These are phyloP conservation scores for Calocera viscosa DNA, from an alignment of 768 basidiomycete genomes.

Conservation along the genomic window DNA sequence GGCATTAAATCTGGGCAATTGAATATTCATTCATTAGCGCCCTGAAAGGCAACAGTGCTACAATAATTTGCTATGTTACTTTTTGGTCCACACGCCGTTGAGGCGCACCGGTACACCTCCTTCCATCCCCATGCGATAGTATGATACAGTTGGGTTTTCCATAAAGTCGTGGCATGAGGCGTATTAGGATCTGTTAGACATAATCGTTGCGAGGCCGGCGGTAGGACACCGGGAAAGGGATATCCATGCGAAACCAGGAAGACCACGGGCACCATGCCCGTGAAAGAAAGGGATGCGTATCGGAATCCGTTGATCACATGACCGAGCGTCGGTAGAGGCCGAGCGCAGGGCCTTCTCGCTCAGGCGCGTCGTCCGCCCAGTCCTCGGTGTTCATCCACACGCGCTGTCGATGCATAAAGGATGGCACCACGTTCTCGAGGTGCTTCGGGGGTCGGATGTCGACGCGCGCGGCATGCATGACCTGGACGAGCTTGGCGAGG, in stretches of 20 bases:
- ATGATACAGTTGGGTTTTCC: background rate
- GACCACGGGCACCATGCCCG: background rate
- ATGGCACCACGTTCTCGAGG: background rate
- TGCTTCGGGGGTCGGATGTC: background rate
- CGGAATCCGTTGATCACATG: background rate
- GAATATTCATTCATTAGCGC: too few species aligned
- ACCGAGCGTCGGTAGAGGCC: background rate
- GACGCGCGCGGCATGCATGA: background rate
- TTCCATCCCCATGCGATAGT: background rate
- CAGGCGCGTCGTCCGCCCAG: constrained; percentile 7
- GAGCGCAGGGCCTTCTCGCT: constrained; percentile 1
- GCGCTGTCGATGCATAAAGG: background rate
- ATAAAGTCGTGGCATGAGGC: background rate
- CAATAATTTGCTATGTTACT: background rate
- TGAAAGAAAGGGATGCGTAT: background rate
- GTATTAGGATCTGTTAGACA: background rate
- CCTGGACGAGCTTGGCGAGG: constrained; percentile 4
- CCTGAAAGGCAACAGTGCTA: too few species aligned
- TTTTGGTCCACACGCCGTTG: background rate
- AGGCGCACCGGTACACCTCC: background rate
- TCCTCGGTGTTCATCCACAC: constrained; percentile 8
- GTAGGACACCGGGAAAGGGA: background rate
- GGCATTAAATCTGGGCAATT: too few species aligned
- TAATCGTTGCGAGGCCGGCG: background rate
- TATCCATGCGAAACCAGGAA: background rate